phyloP scores from a whole-genome alignment of 441 rosid genomes.

The Breynia disticha region DNA sequence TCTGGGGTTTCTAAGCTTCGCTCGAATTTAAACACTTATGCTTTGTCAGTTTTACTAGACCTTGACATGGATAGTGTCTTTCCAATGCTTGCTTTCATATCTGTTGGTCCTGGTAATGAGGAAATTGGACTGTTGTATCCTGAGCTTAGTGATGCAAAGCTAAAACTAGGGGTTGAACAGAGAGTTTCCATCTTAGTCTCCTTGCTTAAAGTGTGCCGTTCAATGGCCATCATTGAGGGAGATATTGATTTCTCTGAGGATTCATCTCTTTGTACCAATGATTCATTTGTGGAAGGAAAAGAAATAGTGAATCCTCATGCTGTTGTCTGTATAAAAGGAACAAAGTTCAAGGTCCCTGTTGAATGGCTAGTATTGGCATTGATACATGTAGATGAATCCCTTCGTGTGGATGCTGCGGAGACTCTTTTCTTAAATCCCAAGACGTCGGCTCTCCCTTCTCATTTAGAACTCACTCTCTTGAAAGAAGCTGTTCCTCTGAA shows the following conservation, averaged over 20 bases:
- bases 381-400: slow-evolving; percentile 83
- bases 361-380: slow-evolving; percentile 84
- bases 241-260: slow-evolving; percentile 54
- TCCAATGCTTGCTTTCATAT: slow-evolving; percentile 72
- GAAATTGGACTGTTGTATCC: slow-evolving; percentile 32
- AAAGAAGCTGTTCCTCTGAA: slow-evolving; percentile 82
- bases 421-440: slow-evolving; percentile 87
- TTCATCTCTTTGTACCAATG: slow-evolving; percentile 12
- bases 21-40: slow-evolving; percentile 86
- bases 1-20: slow-evolving; percentile 91
- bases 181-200: slow-evolving; percentile 76
- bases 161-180: slow-evolving; percentile 55
- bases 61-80: slow-evolving; percentile 81
- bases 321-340: slow-evolving; percentile 54
- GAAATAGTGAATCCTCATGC: slow-evolving; percentile 36
- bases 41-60: slow-evolving; percentile 72
- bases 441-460: slow-evolving; percentile 79
- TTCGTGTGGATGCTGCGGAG: slow-evolving; percentile 94
- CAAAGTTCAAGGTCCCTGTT: slow-evolving; percentile 56
- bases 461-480: slow-evolving; percentile 67
- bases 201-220: slow-evolving; percentile 85
- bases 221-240: slow-evolving; percentile 85
- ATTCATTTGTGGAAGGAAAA: slow-evolving; percentile 10
- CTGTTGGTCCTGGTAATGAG: slow-evolving; percentile 41
- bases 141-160: slow-evolving; percentile 25